These are phyloP conservation scores for Pythium monospermum DNA, from an alignment of 352 stramenopile genomes.

Conservation along the genomic window DNA sequence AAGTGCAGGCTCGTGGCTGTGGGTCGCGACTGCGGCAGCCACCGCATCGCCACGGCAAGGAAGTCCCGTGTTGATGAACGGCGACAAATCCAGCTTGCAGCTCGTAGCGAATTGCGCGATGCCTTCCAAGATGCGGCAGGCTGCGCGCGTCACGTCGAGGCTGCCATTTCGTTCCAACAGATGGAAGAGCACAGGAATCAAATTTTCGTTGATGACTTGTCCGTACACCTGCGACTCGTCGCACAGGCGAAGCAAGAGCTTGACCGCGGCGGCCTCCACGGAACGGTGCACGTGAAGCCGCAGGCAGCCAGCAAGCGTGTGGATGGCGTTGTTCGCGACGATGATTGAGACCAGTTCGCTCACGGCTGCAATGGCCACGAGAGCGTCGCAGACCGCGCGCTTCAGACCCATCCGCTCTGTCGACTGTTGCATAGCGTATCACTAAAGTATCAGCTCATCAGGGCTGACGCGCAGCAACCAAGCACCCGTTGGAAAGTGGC, in stretches of 20 bases:
- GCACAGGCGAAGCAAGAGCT: conserved; percentile 32
- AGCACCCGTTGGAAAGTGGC: too few relatives aligned
- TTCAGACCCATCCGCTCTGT: conserved; percentile 34
- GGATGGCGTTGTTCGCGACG: conserved; percentile 33
- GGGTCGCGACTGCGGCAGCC: conserved; percentile 29
- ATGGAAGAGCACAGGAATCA: conserved; percentile 44
- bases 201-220: conserved; percentile 50
- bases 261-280: conserved; percentile 28
- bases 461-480: too few relatives aligned
- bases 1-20: conserved; percentile 28
- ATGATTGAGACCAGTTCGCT: conserved; percentile 39
- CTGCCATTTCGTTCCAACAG: conserved; percentile 52
- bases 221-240: conserved; percentile 40
- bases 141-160: conserved; percentile 35
- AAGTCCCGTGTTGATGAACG: conserved; percentile 28
- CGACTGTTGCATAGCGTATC: conserved; percentile 7
- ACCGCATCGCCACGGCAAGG: conserved; percentile 38
- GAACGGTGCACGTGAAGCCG: conserved; percentile 16
- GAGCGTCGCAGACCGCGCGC: conserved; percentile 30
- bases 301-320: conserved; percentile 34
- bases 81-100: conserved; percentile 50
- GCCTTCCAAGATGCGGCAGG: conserved; percentile 67
- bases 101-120: conserved; percentile 54
- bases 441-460: neutral
- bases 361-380: conserved; percentile 33